Evolutionary conservation across 208 protist genomes (phyloP).

Genomic region (Porcisia hertigi): DNA sequence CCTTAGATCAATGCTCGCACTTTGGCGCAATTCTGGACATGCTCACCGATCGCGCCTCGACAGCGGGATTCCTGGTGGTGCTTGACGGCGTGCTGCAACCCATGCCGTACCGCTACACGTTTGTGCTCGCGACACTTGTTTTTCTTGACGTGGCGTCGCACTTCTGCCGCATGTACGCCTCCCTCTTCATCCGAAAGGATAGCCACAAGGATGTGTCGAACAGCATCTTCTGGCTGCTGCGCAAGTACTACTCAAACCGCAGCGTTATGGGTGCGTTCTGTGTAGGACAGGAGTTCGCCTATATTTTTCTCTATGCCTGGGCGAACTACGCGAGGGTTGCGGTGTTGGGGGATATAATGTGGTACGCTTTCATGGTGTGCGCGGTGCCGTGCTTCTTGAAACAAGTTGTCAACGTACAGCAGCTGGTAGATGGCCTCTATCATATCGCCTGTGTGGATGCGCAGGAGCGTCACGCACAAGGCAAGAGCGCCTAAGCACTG

Average conservation of each 20-base stretch:
- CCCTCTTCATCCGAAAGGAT: constrained; percentile 55
- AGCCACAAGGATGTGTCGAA: constrained; percentile 90
- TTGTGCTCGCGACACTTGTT: constrained; percentile 65
- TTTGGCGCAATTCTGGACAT: constrained; percentile 95
- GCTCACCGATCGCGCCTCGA: constrained; percentile 93
- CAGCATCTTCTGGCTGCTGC: constrained; percentile 80
- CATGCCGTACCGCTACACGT: constrained; percentile 56
- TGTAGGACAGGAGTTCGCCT: constrained; percentile 93
- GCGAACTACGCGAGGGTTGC: constrained; percentile 43
- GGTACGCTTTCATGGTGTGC: constrained; percentile 43
- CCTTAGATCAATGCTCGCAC: constrained; percentile 85
- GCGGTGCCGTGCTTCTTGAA: constrained; percentile 70
- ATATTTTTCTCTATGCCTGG: constrained; percentile 86
- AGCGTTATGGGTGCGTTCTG: constrained; percentile 87
- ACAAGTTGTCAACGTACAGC: constrained; percentile 91
- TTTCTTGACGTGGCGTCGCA: constrained; percentile 93
- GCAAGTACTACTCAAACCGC: constrained; percentile 91
- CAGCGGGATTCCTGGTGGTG: constrained; percentile 87
- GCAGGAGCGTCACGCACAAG: constrained; percentile 46
- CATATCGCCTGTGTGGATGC: constrained; percentile 81
- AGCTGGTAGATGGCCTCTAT: constrained; percentile 86
- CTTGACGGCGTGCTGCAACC: constrained; percentile 77
- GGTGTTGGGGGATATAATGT: constrained; percentile 25
- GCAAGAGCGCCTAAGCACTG: constrained; percentile 17
- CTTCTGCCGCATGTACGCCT: constrained; percentile 93